Percentiles rank a stretch among this genome's conserved stretches.
Evolutionary conservation across 148 eudicot genomes (phyloP).

Genomic region (Pouteria glomerata): DNA sequence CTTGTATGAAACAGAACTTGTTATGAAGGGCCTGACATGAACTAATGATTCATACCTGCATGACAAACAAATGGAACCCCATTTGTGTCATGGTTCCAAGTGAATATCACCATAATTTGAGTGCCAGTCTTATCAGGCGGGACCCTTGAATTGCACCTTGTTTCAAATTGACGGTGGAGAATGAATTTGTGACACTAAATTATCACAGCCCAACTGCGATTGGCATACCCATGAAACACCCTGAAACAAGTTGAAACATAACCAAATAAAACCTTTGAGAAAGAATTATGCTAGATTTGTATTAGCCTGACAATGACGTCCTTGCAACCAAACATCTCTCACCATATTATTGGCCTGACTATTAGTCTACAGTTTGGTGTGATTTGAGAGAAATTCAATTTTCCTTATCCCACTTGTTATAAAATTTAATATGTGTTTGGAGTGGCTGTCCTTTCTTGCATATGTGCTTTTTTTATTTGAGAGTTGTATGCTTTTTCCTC

Average conservation of each 20-base stretch:
- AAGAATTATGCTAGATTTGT: not conserved
- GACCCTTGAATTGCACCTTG: not conserved
- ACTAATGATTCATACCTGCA: not conserved
- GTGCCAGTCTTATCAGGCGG: conserved; percentile 14
- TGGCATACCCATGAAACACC: not conserved
- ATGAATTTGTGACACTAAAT: conserved; percentile 1
- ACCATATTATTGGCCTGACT: not conserved
- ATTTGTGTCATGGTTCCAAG: not conserved
- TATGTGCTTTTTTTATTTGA: not conserved
- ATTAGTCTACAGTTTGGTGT: too few species aligned
- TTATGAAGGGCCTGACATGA: not conserved
- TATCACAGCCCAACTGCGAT: not conserved
- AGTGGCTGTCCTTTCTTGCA: conserved; percentile 3
- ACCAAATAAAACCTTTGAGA: not conserved
- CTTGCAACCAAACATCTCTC: conserved; percentile 2
- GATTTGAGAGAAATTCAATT: not conserved
- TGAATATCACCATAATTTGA: conserved; percentile 1
- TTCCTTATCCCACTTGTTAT: not conserved
- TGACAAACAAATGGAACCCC: conserved; percentile 6
- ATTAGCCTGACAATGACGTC: too few species aligned
- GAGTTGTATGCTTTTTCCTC: not conserved
- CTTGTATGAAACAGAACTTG: too few species aligned
- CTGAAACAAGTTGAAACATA: not conserved
- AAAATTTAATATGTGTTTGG: not conserved
- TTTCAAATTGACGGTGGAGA: conserved; percentile 8